Conservation (phyloP, 805 yeast species). For the Kluyveromyces wickerhamii region DNA sequence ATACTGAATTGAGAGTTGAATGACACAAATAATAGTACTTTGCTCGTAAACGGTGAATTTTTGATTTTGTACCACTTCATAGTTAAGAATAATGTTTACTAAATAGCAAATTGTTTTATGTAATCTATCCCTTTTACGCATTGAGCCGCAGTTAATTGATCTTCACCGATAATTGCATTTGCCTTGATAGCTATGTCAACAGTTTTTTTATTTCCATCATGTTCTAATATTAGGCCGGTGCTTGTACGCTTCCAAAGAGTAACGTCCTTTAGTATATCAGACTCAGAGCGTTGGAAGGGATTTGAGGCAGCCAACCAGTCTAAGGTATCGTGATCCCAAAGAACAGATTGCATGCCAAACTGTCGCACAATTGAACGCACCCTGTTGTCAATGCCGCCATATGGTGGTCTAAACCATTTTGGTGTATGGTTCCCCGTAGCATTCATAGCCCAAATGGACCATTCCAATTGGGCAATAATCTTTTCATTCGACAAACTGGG, state of each 20-base stretch:
- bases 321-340: conserved; percentile 88
- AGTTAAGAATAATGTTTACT: not conserved
- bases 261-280: conserved; percentile 49
- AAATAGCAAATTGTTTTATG: conserved; percentile 33
- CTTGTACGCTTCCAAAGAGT: conserved; percentile 39
- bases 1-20: conserved; percentile 36
- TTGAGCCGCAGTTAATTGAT: conserved; percentile 70
- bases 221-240: conserved; percentile 75
- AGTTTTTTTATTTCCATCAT: conserved; percentile 63
- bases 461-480: conserved; percentile 80
- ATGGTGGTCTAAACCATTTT: conserved; percentile 93
- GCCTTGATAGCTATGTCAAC: conserved; percentile 62
- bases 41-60: conserved; percentile 29
- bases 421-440: conserved; percentile 86
- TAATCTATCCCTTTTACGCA: conserved; percentile 66
- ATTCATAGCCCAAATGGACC: conserved; percentile 98
- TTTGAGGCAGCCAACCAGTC: conserved; percentile 71
- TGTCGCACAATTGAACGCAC: conserved; percentile 71
- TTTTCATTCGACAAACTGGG: conserved; percentile 74
- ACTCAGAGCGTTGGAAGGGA: conserved; percentile 34
- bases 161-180: conserved; percentile 43
- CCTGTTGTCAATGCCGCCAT: conserved; percentile 88
- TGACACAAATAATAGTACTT: conserved; percentile 52
- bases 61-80: not conserved
- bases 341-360: conserved; percentile 78